phyloP scores from a whole-genome alignment of 1,284 basidiomycete genomes.

The Cryptococcus maquisensis region DNA sequence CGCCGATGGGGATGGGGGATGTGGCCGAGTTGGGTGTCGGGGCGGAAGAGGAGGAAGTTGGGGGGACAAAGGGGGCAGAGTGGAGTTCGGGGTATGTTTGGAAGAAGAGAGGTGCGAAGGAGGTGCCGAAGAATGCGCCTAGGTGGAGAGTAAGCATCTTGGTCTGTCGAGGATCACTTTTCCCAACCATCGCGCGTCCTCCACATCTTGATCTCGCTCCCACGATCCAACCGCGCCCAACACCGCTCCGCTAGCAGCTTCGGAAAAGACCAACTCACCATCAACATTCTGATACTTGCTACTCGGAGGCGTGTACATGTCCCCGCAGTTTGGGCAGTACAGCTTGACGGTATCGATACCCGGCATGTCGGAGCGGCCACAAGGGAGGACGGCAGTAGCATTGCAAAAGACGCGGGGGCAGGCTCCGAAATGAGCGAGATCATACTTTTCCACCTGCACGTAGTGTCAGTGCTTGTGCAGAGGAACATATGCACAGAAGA shows the following conservation, averaged over 20 bases:
- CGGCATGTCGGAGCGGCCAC: slow-evolving; percentile 91
- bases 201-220: no score
- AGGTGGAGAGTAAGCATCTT: background rate
- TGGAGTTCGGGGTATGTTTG: slow-evolving; percentile 91
- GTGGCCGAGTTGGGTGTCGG: slow-evolving; percentile 17
- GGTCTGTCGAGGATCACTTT: background rate
- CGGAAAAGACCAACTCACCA: slow-evolving; percentile 55
- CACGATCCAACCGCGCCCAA: no score
- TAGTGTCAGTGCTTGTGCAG: background rate
- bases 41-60: slow-evolving; percentile 10
- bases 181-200: no score
- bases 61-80: slow-evolving; percentile 79
- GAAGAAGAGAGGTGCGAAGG: slow-evolving; percentile 96
- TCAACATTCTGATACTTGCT: slow-evolving; percentile 95
- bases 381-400: slow-evolving; percentile 84
- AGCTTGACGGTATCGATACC: slow-evolving; percentile 99
- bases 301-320: slow-evolving; percentile 92
- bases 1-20: slow-evolving; percentile 21
- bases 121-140: slow-evolving; percentile 99
- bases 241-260: background rate
- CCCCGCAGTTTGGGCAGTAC: slow-evolving; percentile 97
- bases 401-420: slow-evolving; percentile 96
- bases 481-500: slow-evolving; percentile 9
- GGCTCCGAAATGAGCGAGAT: slow-evolving; percentile 83
- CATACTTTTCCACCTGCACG: slow-evolving; percentile 87